Conservation (phyloP, 768 basidiomycete species). For the Cyclocybe aegerita region DNA sequence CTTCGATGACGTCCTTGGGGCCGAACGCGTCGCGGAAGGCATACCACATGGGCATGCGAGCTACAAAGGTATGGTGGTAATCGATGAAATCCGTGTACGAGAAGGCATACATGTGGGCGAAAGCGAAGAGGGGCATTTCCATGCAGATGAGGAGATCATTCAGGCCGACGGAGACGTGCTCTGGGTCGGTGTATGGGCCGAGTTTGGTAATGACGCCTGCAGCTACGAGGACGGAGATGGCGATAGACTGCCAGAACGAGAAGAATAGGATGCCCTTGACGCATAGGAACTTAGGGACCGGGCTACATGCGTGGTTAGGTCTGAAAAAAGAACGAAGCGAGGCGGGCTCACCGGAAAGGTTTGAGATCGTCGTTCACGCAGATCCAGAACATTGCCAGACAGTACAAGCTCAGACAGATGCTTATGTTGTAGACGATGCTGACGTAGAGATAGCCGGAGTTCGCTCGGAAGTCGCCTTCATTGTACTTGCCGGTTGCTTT, state of each 20-base stretch:
- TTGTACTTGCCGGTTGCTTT: slow-evolving; percentile 87
- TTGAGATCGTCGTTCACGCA: slow-evolving; percentile 86
- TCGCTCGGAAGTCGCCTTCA: slow-evolving; percentile 82
- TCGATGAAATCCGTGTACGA: slow-evolving; percentile 85
- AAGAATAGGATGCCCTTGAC: slow-evolving; percentile 99
- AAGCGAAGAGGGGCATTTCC: slow-evolving; percentile 97
- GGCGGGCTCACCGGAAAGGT: slow-evolving; percentile 69
- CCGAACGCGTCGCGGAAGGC: slow-evolving; percentile 91
- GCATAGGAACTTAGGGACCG: slow-evolving; percentile 96
- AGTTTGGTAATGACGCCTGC: slow-evolving; percentile 71
- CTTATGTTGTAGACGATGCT: slow-evolving; percentile 83
- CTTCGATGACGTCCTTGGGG: slow-evolving; percentile 81
- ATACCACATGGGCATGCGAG: slow-evolving; percentile 86
- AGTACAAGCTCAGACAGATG: slow-evolving; percentile 81
- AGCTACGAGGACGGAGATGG: slow-evolving; percentile 86
- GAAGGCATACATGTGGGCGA: slow-evolving; percentile 95
- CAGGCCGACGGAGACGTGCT: slow-evolving; percentile 88
- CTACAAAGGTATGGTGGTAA: slow-evolving; percentile 57
- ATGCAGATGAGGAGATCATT: slow-evolving; percentile 91
- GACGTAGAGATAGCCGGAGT: slow-evolving; percentile 91
- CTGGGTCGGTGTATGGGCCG: slow-evolving; percentile 84
- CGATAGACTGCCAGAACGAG: slow-evolving; percentile 96
- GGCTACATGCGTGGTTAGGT: slow-evolving; percentile 41
- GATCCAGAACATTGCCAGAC: slow-evolving; percentile 96
- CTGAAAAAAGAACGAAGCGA: background rate